A percentile compares a stretch with the other conserved stretches of the same genome.
These are phyloP conservation scores for Fusarium musae DNA, from an alignment of 2,329 filamentous ascomycete species.

Conservation along the genomic window DNA sequence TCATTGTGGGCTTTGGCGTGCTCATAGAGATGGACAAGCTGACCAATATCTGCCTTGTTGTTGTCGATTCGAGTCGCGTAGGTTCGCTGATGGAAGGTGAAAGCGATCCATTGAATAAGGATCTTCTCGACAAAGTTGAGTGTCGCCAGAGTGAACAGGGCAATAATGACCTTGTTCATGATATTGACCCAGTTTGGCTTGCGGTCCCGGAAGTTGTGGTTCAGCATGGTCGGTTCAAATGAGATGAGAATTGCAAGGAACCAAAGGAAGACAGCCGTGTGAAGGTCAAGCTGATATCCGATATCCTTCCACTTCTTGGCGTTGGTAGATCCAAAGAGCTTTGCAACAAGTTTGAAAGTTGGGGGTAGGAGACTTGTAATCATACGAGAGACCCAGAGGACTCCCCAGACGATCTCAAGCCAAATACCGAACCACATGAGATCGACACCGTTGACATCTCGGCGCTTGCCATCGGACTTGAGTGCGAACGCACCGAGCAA, in stretches of 20 bases:
- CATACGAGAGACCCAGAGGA: slow-evolving; percentile 80
- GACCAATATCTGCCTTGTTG: slow-evolving; percentile 88
- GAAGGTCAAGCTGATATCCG: slow-evolving; percentile 85
- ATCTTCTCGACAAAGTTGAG: slow-evolving; percentile 93
- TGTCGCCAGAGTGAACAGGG: slow-evolving; percentile 80
- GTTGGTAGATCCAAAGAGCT: slow-evolving; percentile 82
- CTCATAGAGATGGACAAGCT: slow-evolving; percentile 67
- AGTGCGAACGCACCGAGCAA: slow-evolving; percentile 57
- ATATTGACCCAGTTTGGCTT: slow-evolving; percentile 77
- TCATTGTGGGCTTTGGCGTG: slow-evolving; percentile 81
- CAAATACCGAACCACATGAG: slow-evolving; percentile 95
- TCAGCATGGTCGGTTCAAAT: slow-evolving; percentile 83
- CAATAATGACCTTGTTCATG: slow-evolving; percentile 86
- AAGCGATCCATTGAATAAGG: slow-evolving; percentile 92
- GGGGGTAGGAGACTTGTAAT: slow-evolving; percentile 62
- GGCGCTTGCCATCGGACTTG: slow-evolving; percentile 47
- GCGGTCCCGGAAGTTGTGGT: slow-evolving; percentile 52
- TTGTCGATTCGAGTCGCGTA: slow-evolving; percentile 91
- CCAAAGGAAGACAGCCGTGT: slow-evolving; percentile 91
- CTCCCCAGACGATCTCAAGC: slow-evolving; percentile 93
- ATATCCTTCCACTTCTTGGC: slow-evolving; percentile 94
- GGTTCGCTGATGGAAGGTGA: slow-evolving; percentile 89
- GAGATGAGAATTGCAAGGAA: slow-evolving; percentile 87
- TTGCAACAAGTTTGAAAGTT: slow-evolving; percentile 65
- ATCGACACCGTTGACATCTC: slow-evolving; percentile 70